Evolutionary conservation across 768 basidiomycete species (phyloP), one percentile per base, ranked within the genome.

Genomic region (Porpolomopsis calyptriformis): DNA sequence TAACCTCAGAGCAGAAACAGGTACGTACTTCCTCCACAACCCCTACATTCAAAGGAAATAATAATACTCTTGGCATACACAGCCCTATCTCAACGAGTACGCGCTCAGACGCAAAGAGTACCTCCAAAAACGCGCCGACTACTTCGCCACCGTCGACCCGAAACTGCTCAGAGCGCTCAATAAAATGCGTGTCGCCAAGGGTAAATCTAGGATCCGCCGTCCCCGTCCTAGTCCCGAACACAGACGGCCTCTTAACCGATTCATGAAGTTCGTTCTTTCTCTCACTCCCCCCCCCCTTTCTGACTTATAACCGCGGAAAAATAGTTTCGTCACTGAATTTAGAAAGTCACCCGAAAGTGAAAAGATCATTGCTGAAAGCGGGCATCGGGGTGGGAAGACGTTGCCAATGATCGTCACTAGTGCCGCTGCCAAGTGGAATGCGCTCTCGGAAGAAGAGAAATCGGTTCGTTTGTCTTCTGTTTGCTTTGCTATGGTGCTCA

Each of bases 1-100:
- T 69, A n/a, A 49, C 66, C 4, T 54, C 52, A 9, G 52, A 45
- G 3, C 63, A 71, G 47, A 71, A 62, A 43, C 23, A 52, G 45
- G 29, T 31, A 7, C 29, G 29, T 31, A 44, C 55, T 23, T 66
- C 53, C 26, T 43, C 51, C 35, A 59, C 64, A 24, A 55, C 53
- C 25, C 44, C 26, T 2, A 49, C 51, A n/a, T n/a, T n/a, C n/a
- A n/a, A n/a, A n/a, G n/a, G n/a, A n/a, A n/a, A n/a, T n/a, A n/a
- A n/a, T n/a, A n/a, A n/a, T n/a, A n/a, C n/a, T n/a, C n/a, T n/a
- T n/a, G n/a, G n/a, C n/a, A n/a, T n/a, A n/a, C n/a, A n/a, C n/a
- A n/a, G n/a, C n/a, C n/a, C n/a, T n/a, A n/a, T n/a, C n/a, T n/a
- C n/a, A n/a, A n/a, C n/a, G n/a, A n/a, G n/a, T n/a, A n/a, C 22